Percentiles rank a stretch among this genome's conserved stretches.
These are phyloP conservation scores for Chlamydomonas incerta DNA, from an alignment of 139 green algal genomes.

Conservation along the genomic window DNA sequence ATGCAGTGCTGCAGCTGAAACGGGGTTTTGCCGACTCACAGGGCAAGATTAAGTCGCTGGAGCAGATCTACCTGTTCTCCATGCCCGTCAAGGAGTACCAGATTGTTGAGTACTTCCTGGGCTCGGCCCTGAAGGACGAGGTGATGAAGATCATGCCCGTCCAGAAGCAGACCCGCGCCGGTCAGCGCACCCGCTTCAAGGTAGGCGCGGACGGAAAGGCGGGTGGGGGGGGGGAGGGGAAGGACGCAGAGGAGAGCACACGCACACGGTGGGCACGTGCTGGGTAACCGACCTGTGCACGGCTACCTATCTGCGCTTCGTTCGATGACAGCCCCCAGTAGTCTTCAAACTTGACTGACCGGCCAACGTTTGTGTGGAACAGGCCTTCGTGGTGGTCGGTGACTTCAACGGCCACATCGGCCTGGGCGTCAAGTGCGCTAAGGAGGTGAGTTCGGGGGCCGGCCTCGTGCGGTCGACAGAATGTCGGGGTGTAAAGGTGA, in stretches of 20 bases:
- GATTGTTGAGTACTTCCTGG: slow-evolving; percentile 94
- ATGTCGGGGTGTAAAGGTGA: neutral
- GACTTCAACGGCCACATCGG: slow-evolving; percentile 98
- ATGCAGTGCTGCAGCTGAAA: no score
- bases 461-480: neutral
- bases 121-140: slow-evolving; percentile 90
- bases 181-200: slow-evolving; percentile 99
- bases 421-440: slow-evolving; percentile 99
- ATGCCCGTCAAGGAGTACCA: slow-evolving; percentile 99
- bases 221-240: neutral
- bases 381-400: slow-evolving; percentile 99
- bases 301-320: no score
- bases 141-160: slow-evolving; percentile 99
- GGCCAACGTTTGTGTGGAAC: no score
- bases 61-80: slow-evolving; percentile 99
- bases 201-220: slow-evolving; percentile 43
- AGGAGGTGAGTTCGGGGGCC: slow-evolving; percentile 83
- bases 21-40: slow-evolving; percentile 49
- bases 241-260: no score
- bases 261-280: neutral
- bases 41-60: slow-evolving; percentile 98
- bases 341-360: no score
- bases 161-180: slow-evolving; percentile 99
- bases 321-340: no score
- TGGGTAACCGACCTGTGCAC: no score